Evolutionary conservation across 176 grass and related monocot genomes (phyloP).

Genomic region (Hordeum vulgare): MorexV3_pseudomolecules_assembly NC_058519.1:407163513-407164012

Average conservation of each 20-base stretch:
- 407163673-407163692: neutral
- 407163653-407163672: neutral
- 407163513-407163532: conserved; percentile 53
- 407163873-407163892: neutral
- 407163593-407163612: conserved; percentile 75
- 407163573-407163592: conserved; percentile 76
- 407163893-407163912: neutral
- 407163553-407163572: conserved; percentile 95
- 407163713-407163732: conserved; percentile 25
- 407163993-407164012: neutral
- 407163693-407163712: neutral
- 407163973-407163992: conserved; percentile 11
- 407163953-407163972: neutral
- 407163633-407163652: conserved; percentile 27
- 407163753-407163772: conserved; percentile 82
- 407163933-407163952: neutral
- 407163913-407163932: neutral
- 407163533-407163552: conserved; percentile 85
- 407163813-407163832: conserved; percentile 38
- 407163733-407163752: conserved; percentile 66
- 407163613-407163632: conserved; percentile 96
- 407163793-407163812: conserved; percentile 74
- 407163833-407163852: neutral
- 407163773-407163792: conserved; percentile 75
- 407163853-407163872: neutral